Evolutionary conservation across 2,329 filamentous ascomycete species (phyloP).

Genomic region (Beauveria rudraprayagi): DNA sequence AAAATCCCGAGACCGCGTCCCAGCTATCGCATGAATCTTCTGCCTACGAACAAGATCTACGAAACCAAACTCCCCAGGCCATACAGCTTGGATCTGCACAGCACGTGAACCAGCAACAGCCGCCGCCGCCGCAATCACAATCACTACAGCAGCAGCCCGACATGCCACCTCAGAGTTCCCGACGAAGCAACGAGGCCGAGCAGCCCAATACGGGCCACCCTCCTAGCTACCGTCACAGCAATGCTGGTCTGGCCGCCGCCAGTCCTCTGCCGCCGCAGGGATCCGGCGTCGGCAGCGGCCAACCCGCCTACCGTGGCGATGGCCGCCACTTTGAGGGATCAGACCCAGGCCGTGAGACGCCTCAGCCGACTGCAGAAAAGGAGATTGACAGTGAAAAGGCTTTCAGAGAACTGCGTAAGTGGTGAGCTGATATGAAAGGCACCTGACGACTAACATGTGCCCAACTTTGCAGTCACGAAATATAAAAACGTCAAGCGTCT

Average conservation of each 20-base stretch:
- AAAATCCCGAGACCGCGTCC: slow-evolving; percentile 52
- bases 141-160: slow-evolving; percentile 26
- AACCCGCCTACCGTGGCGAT: slow-evolving; percentile 32
- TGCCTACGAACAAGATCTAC: slow-evolving; percentile 36
- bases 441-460: slow-evolving; percentile 27
- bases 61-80: slow-evolving; percentile 6
- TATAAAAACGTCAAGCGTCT: slow-evolving; percentile 98
- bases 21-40: slow-evolving; percentile 56
- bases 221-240: slow-evolving; percentile 45
- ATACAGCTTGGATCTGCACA: slow-evolving; percentile 7
- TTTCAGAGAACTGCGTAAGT: slow-evolving; percentile 50
- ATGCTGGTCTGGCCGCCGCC: slow-evolving; percentile 34
- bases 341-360: slow-evolving; percentile 48
- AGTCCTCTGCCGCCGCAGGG: slow-evolving; percentile 35
- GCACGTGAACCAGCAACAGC: slow-evolving; percentile 30
- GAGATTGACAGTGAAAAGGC: slow-evolving; percentile 43
- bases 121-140: slow-evolving; percentile 28
- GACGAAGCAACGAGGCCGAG: slow-evolving; percentile 43
- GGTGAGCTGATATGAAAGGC: slow-evolving; percentile 8
- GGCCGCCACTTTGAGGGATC: slow-evolving; percentile 37
- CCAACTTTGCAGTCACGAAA: slow-evolving; percentile 62
- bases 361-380: slow-evolving; percentile 41
- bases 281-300: slow-evolving; percentile 20
- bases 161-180: slow-evolving; percentile 39
- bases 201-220: slow-evolving; percentile 39